phyloP scores from a whole-genome alignment of 2,329 filamentous ascomycete species.

The Emmonsiellopsis sp. region DNA sequence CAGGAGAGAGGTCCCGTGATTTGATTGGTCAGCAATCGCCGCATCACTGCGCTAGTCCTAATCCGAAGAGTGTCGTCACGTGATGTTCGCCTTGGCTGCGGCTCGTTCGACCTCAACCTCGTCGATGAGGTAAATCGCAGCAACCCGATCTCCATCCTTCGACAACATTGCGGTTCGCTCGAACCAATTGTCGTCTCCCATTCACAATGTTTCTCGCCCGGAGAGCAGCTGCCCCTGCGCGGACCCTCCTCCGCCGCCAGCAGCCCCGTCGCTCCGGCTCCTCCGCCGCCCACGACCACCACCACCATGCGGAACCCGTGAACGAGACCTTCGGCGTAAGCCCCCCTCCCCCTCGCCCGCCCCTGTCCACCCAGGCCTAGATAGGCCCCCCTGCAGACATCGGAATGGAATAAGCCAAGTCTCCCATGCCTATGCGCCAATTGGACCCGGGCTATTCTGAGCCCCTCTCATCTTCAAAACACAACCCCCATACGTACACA shows the following conservation, averaged over 20 bases:
- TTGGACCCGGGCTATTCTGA: neutral
- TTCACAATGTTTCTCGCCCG: constrained; percentile 32
- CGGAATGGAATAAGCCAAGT: neutral
- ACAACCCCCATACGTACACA: neutral
- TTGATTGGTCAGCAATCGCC: neutral
- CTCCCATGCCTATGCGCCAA: neutral
- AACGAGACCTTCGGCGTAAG: constrained; percentile 39
- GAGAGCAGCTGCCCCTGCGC: constrained; percentile 28
- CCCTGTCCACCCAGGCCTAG: neutral
- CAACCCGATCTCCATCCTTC: neutral
- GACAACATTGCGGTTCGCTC: neutral
- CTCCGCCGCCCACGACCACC: constrained; percentile 24
- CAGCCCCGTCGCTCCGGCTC: constrained; percentile 36
- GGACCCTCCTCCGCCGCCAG: constrained; percentile 30
- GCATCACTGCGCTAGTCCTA: neutral
- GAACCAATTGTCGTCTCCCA: neutral
- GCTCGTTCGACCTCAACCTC: neutral
- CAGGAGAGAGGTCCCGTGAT: neutral
- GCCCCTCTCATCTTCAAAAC: neutral
- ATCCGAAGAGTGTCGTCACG: neutral
- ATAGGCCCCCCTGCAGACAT: neutral
- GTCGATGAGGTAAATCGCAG: neutral
- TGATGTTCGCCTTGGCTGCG: neutral
- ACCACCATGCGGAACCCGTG: constrained; percentile 32
- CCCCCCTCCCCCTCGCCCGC: constrained; percentile 12